A percentile compares a stretch with the other conserved stretches of the same genome.
phyloP scores from a whole-genome alignment of 2,329 filamentous ascomycete genomes.

The Microsporum canis region DNA sequence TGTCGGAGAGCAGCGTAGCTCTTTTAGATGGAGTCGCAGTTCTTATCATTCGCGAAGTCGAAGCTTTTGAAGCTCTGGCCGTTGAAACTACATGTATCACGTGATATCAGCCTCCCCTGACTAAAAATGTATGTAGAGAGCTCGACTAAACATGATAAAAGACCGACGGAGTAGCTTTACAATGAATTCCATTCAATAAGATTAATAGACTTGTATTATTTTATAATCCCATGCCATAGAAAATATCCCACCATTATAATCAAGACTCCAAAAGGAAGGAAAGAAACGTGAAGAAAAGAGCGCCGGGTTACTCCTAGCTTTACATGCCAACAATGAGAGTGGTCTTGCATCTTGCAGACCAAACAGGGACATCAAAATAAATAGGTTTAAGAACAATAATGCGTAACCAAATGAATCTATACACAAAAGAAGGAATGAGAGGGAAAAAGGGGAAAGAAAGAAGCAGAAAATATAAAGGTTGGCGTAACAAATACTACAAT shows the following conservation, averaged over 20 bases:
- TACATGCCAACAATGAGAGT: background rate
- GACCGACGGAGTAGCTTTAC: too few species aligned
- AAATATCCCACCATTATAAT: background rate
- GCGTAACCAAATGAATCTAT: conserved; percentile 1
- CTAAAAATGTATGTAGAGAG: background rate
- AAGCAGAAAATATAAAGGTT: background rate
- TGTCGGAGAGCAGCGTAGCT: background rate
- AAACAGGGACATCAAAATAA: background rate
- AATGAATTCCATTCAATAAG: too few species aligned
- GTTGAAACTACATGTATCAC: background rate
- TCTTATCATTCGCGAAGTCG: background rate
- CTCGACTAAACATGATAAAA: background rate
- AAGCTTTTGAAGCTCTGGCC: background rate
- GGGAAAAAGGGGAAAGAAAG: background rate
- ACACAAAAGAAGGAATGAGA: background rate
- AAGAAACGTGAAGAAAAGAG: background rate
- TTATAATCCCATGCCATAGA: background rate
- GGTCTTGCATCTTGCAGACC: background rate
- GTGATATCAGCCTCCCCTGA: background rate
- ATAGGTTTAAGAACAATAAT: background rate
- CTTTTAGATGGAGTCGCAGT: background rate
- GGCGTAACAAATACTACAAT: background rate
- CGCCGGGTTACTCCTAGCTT: conserved; percentile 1
- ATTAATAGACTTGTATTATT: background rate
- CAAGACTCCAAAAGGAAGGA: conserved; percentile 1